Base-by-base conservation (phyloP, 441 rosid species). In the Gossypium gossypioides region DNA sequence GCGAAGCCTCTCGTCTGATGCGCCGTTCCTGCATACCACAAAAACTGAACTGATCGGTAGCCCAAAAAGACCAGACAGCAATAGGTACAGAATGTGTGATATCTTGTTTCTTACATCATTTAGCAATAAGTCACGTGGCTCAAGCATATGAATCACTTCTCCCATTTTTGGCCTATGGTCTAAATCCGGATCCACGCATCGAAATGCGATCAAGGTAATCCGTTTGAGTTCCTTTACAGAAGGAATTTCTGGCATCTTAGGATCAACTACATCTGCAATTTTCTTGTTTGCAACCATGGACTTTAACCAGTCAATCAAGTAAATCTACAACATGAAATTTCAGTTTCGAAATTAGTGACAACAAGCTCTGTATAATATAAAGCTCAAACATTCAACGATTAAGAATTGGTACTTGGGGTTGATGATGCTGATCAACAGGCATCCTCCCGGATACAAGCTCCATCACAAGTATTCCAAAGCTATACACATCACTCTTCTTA, bases 101-200 rank as follows among this genome's bases (percentile, higher is more conserved):
- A 15, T 48, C 54, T 32, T 67, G 27, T 13, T 12, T 67, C 83
- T 82, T 85, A 84, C 89, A 75, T 84, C 86, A 66, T 24, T 69
- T 3, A 87, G 84, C 13, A 86, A 79, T 74, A 89, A 79, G 83
- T 88, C 91, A 22, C 81, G 82, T 0, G 86, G 91, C 78, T 89
- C 88, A 0, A 89, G 88, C 97, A 91, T 93, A 85, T 79, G 86
- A 75, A 88, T 78, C 40, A 89, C 86, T 52, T 87, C 85, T 70
- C 86, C 89, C 89, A 92, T 93, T 61, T 67, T 83, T 12, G 94
- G 94, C 83, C 94, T 87, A 2, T 84, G 82, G 4, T 80, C 71
- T 34, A 73, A 46, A 29, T 88, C 92, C 0, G 81, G 85, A 80
- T 91, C 94, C 0, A 82, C 88, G 22, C 98, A 93, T 15, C 86